Evolutionary conservation across 1,284 basidiomycete genomes (phyloP).

Genomic region (Sparassis latifolia): DNA sequence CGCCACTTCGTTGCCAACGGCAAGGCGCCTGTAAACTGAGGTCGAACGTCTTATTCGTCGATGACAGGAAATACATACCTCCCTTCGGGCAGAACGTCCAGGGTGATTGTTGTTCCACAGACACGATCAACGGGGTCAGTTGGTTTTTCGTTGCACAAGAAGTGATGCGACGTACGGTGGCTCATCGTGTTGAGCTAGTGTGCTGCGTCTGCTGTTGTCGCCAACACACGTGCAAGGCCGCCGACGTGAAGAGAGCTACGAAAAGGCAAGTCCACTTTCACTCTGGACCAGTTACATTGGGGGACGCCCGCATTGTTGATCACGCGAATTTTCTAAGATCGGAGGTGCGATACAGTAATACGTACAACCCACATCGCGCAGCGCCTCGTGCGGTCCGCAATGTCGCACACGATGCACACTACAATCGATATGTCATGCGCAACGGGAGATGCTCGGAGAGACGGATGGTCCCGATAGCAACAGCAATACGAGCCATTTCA

Average conservation of each 20-base stretch:
- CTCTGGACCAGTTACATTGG: neutral
- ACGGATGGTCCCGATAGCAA: neutral
- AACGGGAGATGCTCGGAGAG: conserved; percentile 8
- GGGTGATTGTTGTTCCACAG: conserved; percentile 30
- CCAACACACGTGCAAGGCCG: conserved; percentile 20
- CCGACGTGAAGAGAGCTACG: conserved; percentile 24
- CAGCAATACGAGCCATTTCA: conserved; percentile 1
- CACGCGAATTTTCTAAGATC: conserved; percentile 11
- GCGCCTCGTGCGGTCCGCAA: conserved; percentile 1
- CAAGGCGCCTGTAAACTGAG: neutral
- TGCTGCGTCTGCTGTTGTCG: conserved; percentile 28
- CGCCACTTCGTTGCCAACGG: conserved; percentile 1
- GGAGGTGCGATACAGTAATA: conserved; percentile 16
- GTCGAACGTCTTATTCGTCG: neutral
- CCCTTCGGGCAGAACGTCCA: conserved; percentile 28
- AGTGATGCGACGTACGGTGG: conserved; percentile 9
- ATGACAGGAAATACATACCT: conserved; percentile 24
- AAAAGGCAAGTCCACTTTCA: conserved; percentile 21
- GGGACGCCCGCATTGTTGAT: conserved; percentile 7
- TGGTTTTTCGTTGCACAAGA: conserved; percentile 7
- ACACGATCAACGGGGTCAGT: conserved; percentile 31
- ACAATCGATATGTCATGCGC: conserved; percentile 13
- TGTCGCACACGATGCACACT: neutral
- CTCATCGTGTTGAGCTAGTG: conserved; percentile 16
- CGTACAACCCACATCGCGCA: neutral